Evolutionary conservation across 257 asterid genomes (phyloP).

Genomic region (Avicennia marina): DNA sequence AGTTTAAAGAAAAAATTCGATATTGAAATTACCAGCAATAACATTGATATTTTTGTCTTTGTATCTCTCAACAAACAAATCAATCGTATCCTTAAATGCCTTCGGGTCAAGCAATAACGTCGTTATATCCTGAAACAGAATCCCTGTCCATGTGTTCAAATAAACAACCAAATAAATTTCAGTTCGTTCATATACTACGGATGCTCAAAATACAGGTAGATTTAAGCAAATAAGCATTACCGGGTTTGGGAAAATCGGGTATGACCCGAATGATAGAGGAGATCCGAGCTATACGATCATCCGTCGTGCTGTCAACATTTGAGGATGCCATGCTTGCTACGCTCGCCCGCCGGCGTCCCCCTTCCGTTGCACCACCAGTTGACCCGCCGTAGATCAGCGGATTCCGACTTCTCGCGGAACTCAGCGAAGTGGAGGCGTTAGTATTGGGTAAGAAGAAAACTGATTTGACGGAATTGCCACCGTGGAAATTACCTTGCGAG

Average conservation of each 20-base stretch:
- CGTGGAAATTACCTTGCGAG: constrained; percentile 3
- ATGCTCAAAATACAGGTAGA: no score
- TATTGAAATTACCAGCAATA: constrained; percentile 85
- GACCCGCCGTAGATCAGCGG: constrained; percentile 25
- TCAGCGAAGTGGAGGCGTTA: constrained; percentile 22
- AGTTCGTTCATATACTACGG: not conserved
- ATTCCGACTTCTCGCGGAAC: constrained; percentile 19
- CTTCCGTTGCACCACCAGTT: no score
- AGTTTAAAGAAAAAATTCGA: no score
- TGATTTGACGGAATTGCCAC: constrained; percentile 31
- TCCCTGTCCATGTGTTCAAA: constrained; percentile 37
- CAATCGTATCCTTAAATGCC: constrained; percentile 86
- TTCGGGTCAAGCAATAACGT: constrained; percentile 75
- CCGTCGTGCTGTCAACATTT: constrained; percentile 19
- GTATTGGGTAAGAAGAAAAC: constrained; percentile 31
- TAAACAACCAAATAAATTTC: not conserved
- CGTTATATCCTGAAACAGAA: constrained; percentile 89
- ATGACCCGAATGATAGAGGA: constrained; percentile 73
- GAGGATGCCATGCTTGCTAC: constrained; percentile 42
- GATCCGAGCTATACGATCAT: constrained; percentile 65
- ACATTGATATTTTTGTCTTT: constrained; percentile 57
- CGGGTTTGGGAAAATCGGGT: constrained; percentile 88
- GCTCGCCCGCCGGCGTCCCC: constrained; percentile 19
- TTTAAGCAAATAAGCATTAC: constrained; percentile 23
- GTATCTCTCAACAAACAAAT: constrained; percentile 90